A percentile compares a stretch with the other conserved stretches of the same genome.
Evolutionary conservation across 2,329 filamentous ascomycete species (phyloP).

Genomic region (Trichoderma sp.): DNA sequence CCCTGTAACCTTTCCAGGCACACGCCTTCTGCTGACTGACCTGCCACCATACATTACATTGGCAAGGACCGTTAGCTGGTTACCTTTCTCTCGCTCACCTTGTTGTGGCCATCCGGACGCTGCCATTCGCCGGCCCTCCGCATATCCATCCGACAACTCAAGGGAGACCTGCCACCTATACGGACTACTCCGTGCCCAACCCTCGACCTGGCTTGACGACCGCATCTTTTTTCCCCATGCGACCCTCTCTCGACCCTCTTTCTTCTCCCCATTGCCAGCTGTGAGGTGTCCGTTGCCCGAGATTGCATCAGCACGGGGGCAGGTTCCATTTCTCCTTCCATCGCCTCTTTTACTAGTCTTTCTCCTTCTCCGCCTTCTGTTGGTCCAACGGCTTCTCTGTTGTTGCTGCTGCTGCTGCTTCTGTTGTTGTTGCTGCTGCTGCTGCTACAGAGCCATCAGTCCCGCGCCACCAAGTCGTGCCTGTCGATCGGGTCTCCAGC

Average conservation of each 20-base stretch:
- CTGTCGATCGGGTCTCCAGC: conserved; percentile 19
- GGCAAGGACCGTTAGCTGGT: conserved; percentile 9
- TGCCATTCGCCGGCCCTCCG: conserved; percentile 16
- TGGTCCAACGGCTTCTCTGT: background rate
- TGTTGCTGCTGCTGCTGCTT: background rate
- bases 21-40: conserved; percentile 12
- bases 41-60: conserved; percentile 13
- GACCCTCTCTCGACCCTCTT: conserved; percentile 12
- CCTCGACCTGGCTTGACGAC: background rate
- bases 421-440: background rate
- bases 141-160: conserved; percentile 4
- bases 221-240: conserved; percentile 12
- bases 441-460: conserved; percentile 16
- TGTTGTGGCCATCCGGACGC: conserved; percentile 6
- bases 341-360: background rate
- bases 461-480: conserved; percentile 12
- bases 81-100: conserved; percentile 12
- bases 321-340: conserved; percentile 18
- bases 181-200: conserved; percentile 2
- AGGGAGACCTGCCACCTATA: background rate
- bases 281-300: conserved; percentile 18
- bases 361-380: background rate
- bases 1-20: conserved; percentile 15
- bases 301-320: conserved; percentile 20
- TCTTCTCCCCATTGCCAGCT: conserved; percentile 6